Evolutionary conservation across 805 yeast genomes (phyloP).

Genomic region (Ogataea pilisensis): DNA sequence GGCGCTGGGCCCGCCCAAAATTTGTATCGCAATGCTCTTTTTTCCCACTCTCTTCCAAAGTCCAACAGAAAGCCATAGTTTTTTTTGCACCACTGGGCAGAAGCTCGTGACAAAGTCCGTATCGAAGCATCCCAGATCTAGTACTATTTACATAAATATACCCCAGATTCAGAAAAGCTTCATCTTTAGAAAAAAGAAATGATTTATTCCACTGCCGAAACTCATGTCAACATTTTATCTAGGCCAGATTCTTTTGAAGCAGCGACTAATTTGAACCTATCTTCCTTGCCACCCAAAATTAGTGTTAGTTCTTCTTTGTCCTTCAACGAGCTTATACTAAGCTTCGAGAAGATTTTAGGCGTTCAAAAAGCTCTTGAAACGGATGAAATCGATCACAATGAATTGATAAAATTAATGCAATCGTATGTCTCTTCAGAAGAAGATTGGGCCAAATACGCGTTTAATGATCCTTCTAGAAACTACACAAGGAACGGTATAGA

Average conservation of each 20-base stretch:
- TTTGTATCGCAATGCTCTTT: background rate
- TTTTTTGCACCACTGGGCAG: background rate
- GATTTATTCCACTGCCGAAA: background rate
- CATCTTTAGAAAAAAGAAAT: background rate
- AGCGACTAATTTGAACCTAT: background rate
- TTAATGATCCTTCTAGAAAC: constrained; percentile 43
- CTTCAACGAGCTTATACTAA: constrained; percentile 32
- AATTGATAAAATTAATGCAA: constrained; percentile 43
- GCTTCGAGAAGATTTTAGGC: constrained; percentile 32
- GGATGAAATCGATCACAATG: constrained; percentile 49
- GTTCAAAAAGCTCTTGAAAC: constrained; percentile 28
- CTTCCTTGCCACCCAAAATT: constrained; percentile 2
- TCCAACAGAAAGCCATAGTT: background rate
- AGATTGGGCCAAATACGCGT: constrained; percentile 61
- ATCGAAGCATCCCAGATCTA: background rate
- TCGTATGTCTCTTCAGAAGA: constrained; percentile 41
- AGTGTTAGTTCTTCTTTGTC: constrained; percentile 2
- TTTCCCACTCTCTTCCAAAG: too few species aligned
- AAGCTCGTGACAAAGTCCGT: background rate
- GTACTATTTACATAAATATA: background rate
- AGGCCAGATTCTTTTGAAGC: background rate
- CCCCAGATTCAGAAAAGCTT: background rate
- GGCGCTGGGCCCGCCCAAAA: background rate
- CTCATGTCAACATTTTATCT: background rate
- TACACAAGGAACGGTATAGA: constrained; percentile 73